These are phyloP conservation scores for Dorcoceras hygrometricum DNA, from an alignment of 257 asterid genomes.

Conservation along the genomic window DNA sequence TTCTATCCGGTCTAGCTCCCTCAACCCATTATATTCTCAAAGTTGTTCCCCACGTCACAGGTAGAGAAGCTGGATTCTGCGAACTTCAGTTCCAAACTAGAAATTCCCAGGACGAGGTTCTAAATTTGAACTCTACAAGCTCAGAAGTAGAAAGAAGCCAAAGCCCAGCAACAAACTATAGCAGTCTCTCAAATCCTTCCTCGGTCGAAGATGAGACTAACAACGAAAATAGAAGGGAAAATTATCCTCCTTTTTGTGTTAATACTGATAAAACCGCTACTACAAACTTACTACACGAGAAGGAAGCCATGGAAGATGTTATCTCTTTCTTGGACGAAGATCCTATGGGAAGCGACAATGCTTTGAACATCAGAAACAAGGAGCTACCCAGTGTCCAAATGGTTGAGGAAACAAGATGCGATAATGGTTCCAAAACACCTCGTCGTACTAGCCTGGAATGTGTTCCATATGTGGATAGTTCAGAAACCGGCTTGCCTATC, in stretches of 20 bases:
- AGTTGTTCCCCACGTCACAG: neutral
- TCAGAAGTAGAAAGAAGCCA: slow-evolving; percentile 47
- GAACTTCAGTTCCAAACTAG: neutral
- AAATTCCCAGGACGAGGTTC: slow-evolving; percentile 26
- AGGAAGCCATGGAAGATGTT: slow-evolving; percentile 32
- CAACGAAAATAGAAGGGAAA: slow-evolving; percentile 42
- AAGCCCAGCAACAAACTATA: slow-evolving; percentile 60
- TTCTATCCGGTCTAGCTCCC: neutral
- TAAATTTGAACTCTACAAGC: slow-evolving; percentile 33
- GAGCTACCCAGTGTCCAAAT: slow-evolving; percentile 31
- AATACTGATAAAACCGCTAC: slow-evolving; percentile 37
- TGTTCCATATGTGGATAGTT: slow-evolving; percentile 34
- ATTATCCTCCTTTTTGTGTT: slow-evolving; percentile 32
- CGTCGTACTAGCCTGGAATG: slow-evolving; percentile 42
- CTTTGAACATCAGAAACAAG: slow-evolving; percentile 28
- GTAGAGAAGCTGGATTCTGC: neutral
- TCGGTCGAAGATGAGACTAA: slow-evolving; percentile 77
- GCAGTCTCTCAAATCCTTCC: slow-evolving; percentile 85
- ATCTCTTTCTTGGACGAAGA: slow-evolving; percentile 43
- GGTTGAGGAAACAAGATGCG: slow-evolving; percentile 47
- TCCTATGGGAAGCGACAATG: slow-evolving; percentile 26
- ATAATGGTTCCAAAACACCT: slow-evolving; percentile 47
- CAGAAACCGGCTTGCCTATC: slow-evolving; percentile 42
- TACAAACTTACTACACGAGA: slow-evolving; percentile 24
- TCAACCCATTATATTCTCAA: neutral